Base-by-base conservation (phyloP, 305 asterid species). In the Fraxinus xanthoxyloides region DNA sequence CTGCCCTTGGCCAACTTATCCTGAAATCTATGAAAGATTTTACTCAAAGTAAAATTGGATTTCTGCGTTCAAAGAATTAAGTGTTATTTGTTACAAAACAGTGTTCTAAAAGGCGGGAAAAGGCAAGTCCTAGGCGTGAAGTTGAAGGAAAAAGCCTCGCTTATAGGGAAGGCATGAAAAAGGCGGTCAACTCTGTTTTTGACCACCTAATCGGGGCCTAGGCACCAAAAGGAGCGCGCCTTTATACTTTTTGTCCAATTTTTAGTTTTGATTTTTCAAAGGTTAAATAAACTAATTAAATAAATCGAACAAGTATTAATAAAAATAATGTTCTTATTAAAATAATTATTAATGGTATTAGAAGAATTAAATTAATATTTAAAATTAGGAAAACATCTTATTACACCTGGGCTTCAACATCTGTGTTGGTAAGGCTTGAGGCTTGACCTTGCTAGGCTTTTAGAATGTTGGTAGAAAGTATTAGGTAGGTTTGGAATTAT, bases 1-100 rank as follows among this genome's bases (percentile, higher is more conserved):
- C 34, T 59, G 78, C 12, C 8, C 78, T 77, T 63, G 13, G 75
- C 73, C 79, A 63, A 77, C 63, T 76, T 75, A 35, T 23, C 65
- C 13, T 51, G 61, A 34, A 84, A 76, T 82, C 59, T 73, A 40
- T 56, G 80, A 23, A 15, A 34, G 70, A 9, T 54, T 76, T 65
- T 19, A 80, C 28, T 21, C 31, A 61, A 46, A 8, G 32, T 61
- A 61, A 61, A 23, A 61, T 61, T 61, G 70, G 70, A 61, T 61
- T 61, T 61, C 5, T 61, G 70, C 17, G 15, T 3, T 61, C 31
- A 24, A 61, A 61, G 70, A 2, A 7, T 23, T 10, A 19, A 7
- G 65, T 19, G 24, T 23, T 23, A 32, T 23, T 61, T 61, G 70
- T 9, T 61, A 23, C 70, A 61, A 24, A 59, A 56, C 4, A 21